Percentiles rank a stretch among this genome's conserved stretches.
These are phyloP conservation scores for Sanghuangporus weigelae DNA, from an alignment of 1,284 basidiomycete species.

Conservation along the genomic window DNA sequence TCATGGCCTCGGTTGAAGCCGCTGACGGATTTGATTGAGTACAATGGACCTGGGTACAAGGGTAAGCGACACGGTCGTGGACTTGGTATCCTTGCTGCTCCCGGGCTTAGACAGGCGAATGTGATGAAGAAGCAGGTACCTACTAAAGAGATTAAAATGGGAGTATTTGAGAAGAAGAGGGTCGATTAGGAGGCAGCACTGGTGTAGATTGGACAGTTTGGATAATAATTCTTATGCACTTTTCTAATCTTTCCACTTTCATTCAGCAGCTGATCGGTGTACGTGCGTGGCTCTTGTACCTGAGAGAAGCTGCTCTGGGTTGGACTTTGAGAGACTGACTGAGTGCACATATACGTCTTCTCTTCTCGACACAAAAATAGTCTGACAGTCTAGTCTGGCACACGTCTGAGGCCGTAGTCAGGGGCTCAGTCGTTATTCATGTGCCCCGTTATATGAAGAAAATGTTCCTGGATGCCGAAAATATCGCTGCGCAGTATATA, in stretches of 20 bases:
- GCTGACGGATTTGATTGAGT: conserved; percentile 80
- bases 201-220: background rate
- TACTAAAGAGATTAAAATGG: conserved; percentile 50
- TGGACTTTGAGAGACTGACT: too few relatives aligned
- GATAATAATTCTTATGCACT: background rate
- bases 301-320: too few relatives aligned
- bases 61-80: conserved; percentile 77
- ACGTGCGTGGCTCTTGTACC: too few relatives aligned
- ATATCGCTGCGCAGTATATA: too few relatives aligned
- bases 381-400: too few relatives aligned
- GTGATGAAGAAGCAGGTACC: conserved; percentile 31
- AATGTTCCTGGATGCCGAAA: too few relatives aligned
- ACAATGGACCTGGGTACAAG: conserved; percentile 82
- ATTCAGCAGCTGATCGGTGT: too few relatives aligned
- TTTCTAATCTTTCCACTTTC: background rate
- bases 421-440: too few relatives aligned
- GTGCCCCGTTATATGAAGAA: too few relatives aligned
- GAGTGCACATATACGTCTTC: too few relatives aligned
- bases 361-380: too few relatives aligned
- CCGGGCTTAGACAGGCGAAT: conserved; percentile 23
- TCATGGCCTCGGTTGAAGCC: conserved; percentile 91
- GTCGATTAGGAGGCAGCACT: conserved; percentile 44
- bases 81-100: conserved; percentile 30
- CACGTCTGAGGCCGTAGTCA: too few relatives aligned
- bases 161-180: conserved; percentile 51